Percentiles rank a stretch among this genome's conserved stretches.
Conservation (phyloP, 306 rosid genomes). For the Cyamopsis tetragonoloba region DNA sequence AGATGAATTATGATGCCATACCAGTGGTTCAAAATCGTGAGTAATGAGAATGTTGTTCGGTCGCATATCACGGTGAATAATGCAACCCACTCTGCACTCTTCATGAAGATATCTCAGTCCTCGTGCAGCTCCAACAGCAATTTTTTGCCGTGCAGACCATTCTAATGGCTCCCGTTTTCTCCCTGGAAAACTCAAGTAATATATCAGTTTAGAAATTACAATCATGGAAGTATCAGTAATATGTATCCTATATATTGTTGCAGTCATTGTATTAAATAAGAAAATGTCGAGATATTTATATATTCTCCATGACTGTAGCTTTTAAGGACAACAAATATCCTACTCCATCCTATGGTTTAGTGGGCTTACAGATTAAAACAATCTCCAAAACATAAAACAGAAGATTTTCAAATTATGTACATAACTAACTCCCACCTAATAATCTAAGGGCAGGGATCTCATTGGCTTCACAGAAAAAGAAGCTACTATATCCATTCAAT, state of each 20-base stretch:
- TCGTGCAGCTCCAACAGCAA: slow-evolving; percentile 97
- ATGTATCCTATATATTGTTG: background rate
- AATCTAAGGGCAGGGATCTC: background rate
- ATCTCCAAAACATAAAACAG: background rate
- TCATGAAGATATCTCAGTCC: slow-evolving; percentile 98
- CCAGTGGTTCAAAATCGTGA: slow-evolving; percentile 98
- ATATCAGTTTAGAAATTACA: slow-evolving; percentile 28
- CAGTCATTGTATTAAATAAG: background rate
- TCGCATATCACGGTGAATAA: slow-evolving; percentile 97
- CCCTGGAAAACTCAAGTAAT: slow-evolving; percentile 47
- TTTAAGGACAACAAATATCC: background rate
- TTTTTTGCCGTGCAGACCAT: slow-evolving; percentile 91
- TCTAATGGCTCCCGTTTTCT: slow-evolving; percentile 60
- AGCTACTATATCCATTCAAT: background rate
- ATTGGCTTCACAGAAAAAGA: background rate
- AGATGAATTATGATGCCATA: slow-evolving; percentile 24
- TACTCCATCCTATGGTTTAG: background rate
- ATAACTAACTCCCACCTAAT: background rate
- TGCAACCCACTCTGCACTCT: slow-evolving; percentile 99
- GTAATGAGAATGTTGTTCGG: slow-evolving; percentile 98
- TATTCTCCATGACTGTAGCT: background rate
- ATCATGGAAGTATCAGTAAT: background rate
- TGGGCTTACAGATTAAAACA: background rate
- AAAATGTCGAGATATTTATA: background rate
- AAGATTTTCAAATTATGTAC: background rate